Base-by-base conservation (phyloP, 331 rosid genomes). In the Quercus lobata region DNA sequence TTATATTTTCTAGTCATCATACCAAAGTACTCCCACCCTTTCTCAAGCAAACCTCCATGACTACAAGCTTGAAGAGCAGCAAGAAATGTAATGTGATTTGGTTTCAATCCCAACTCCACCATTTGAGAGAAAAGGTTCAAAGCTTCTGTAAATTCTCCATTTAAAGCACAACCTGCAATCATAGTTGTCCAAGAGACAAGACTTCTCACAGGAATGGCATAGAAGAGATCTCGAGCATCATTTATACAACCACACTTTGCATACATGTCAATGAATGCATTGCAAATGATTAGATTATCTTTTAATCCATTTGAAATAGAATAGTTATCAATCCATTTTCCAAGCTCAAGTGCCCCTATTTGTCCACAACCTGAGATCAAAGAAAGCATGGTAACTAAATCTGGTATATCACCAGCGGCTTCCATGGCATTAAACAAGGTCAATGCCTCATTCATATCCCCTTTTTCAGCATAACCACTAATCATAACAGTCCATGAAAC, bases 241-340 rank as follows among this genome's bases (percentile, higher is more conserved):
- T 72, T 61, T 54, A 87, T 69, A 68, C 83, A 75, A 72, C 95
- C 95, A 76, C 92, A 91, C 77, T 91, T 91, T 29, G 88, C 92
- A 71, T 91, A 84, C 95, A 91, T 89, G 78, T 89, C 95, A 41
- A 90, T 88, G 30, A 90, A 85, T 18, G 92, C 91, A 49, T 89
- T 87, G 83, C 81, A 83, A 53, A 91, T 84, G 12, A 89, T 78
- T 34, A 77, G 73, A 79, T 78, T 76, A 57, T 81, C 79, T 77
- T 89, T 76, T 57, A 89, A 80, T n/a, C 90, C 91, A 19, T 80
- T 78, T 49, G 27, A 25, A 1, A 25, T 25, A 9, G 91, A 80
- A 68, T 84, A 89, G 72, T 52, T 58, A 52, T 87, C 80, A 25
- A 87, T 77, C 90, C 91, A 86, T 71, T 81, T 83, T 71, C 90